Evolutionary conservation across 2,329 filamentous ascomycete species (phyloP).

Genomic region (Diaporthe sp.): DNA sequence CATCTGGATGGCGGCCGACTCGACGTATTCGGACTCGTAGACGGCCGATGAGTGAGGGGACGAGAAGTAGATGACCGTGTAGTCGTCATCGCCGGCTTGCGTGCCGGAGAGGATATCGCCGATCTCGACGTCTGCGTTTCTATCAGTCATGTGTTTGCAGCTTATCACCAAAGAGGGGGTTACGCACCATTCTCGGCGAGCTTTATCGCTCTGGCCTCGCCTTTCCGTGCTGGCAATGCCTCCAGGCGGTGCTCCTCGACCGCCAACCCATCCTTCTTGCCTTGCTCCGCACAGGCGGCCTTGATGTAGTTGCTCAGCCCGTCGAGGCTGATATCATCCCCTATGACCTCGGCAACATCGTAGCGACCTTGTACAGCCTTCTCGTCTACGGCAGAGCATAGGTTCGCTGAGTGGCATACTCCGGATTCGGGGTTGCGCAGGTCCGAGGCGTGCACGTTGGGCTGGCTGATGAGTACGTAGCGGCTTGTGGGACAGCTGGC

Average conservation of each 20-base stretch:
- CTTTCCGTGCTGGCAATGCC: constrained; percentile 53
- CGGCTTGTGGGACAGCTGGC: constrained; percentile 77
- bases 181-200: constrained; percentile 63
- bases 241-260: constrained; percentile 58
- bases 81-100: constrained; percentile 60
- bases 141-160: not conserved
- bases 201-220: constrained; percentile 60
- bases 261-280: constrained; percentile 48
- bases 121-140: constrained; percentile 62
- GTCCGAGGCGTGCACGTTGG: constrained; percentile 79
- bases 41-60: constrained; percentile 60
- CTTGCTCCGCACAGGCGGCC: constrained; percentile 58
- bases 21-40: constrained; percentile 77
- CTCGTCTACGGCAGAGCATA: constrained; percentile 57
- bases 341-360: constrained; percentile 71
- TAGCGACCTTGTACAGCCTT: constrained; percentile 55
- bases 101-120: constrained; percentile 58
- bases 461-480: constrained; percentile 85
- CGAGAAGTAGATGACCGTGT: constrained; percentile 82
- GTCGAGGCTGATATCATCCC: constrained; percentile 57
- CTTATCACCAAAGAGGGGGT: constrained; percentile 43
- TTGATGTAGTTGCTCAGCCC: constrained; percentile 55
- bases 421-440: constrained; percentile 64
- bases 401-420: constrained; percentile 66
- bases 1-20: constrained; percentile 68